Evolutionary conservation across 2,329 filamentous ascomycete genomes (phyloP).

Genomic region (Sporothrix inflata): DNA sequence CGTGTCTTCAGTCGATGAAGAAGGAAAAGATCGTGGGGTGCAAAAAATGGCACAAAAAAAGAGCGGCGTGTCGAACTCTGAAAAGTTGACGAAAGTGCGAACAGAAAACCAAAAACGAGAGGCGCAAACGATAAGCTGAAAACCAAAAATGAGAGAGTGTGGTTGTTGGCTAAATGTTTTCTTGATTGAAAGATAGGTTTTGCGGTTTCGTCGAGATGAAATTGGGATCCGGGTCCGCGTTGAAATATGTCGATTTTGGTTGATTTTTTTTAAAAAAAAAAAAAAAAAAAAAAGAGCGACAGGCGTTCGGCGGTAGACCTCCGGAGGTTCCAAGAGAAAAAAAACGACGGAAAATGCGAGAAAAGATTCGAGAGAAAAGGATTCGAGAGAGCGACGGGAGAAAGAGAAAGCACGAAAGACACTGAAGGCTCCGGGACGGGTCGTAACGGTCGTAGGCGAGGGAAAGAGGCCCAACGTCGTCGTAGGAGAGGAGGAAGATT

Average conservation of each 20-base stretch:
- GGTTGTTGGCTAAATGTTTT: constrained; percentile 27
- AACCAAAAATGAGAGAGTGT: constrained; percentile 26
- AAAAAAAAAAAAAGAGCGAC: constrained; percentile 32
- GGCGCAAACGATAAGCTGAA: constrained; percentile 25
- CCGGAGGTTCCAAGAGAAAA: constrained; percentile 35
- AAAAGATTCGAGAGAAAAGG: constrained; percentile 15
- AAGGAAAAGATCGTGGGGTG: constrained; percentile 16
- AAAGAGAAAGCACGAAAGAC: constrained; percentile 31
- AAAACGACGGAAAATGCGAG: constrained; percentile 24
- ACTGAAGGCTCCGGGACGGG: constrained; percentile 35
- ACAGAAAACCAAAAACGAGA: constrained; percentile 9
- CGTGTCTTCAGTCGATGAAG: constrained; percentile 27
- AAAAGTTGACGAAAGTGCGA: constrained; percentile 41
- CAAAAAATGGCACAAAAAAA: constrained; percentile 14
- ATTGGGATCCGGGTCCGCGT: constrained; percentile 30
- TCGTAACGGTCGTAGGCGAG: constrained; percentile 38
- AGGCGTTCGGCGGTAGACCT: constrained; percentile 35
- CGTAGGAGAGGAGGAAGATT: constrained; percentile 35
- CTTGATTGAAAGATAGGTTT: background rate
- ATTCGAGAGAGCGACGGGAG: constrained; percentile 23
- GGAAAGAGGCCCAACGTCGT: constrained; percentile 33
- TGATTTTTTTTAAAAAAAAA: too few relatives aligned
- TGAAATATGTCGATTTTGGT: background rate
- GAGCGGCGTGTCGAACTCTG: constrained; percentile 29
- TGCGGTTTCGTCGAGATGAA: constrained; percentile 16